phyloP scores from a whole-genome alignment of 257 asterid genomes.

The Hygrophila difformis region DNA sequence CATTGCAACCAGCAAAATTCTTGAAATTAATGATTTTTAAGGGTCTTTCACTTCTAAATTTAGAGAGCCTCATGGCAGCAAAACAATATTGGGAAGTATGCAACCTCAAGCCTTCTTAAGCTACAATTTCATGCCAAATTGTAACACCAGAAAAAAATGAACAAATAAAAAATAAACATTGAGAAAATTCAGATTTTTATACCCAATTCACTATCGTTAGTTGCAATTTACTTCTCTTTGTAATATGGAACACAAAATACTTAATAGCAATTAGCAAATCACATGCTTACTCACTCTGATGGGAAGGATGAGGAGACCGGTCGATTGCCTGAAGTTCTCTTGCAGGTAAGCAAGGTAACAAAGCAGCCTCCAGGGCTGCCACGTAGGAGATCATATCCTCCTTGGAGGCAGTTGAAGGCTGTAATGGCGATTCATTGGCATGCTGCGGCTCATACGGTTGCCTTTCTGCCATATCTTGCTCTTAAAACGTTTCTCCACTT shows the following conservation, averaged over 20 bases:
- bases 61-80: no score
- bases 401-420: conserved; percentile 35
- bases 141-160: no score
- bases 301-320: conserved; percentile 96
- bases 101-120: background rate
- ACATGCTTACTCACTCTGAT: conserved; percentile 54
- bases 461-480: conserved; percentile 57
- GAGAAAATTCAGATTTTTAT: no score
- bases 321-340: conserved; percentile 94
- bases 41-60: background rate
- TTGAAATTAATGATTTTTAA: no score
- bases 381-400: conserved; percentile 80
- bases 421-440: conserved; percentile 32
- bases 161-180: no score
- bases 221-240: background rate
- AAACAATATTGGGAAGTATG: no score
- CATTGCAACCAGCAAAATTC: no score
- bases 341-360: conserved; percentile 94
- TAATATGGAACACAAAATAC: background rate
- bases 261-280: background rate
- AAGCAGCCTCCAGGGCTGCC: conserved; percentile 81
- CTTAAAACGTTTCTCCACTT: background rate
- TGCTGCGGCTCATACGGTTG: conserved; percentile 41
- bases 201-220: background rate
- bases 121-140: background rate